Percentiles rank a stretch among this genome's conserved stretches.
Conservation (phyloP, 768 basidiomycete genomes). For the Russula compacta region DNA sequence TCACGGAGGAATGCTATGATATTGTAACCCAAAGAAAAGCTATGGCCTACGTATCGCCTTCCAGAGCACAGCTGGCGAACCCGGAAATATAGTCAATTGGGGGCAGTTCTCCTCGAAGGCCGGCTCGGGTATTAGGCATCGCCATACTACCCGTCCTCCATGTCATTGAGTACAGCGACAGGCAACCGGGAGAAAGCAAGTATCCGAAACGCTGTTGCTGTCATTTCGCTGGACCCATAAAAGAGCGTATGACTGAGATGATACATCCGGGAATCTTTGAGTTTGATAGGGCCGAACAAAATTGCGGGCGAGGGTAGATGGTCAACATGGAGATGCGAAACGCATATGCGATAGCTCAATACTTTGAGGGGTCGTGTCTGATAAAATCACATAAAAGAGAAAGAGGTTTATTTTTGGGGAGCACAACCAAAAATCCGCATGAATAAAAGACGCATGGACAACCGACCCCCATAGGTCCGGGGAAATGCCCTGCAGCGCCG, state of each 20-base stretch:
- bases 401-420: background rate
- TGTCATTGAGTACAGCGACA: background rate
- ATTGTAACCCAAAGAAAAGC: background rate
- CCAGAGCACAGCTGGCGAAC: background rate
- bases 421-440: background rate
- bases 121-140: background rate
- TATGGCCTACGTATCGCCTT: background rate
- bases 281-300: too few species aligned
- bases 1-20: background rate
- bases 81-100: background rate
- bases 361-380: background rate
- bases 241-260: background rate
- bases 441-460: constrained; percentile 9
- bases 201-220: background rate
- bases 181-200: background rate
- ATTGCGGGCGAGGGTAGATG: too few species aligned
- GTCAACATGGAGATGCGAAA: background rate
- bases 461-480: constrained; percentile 13
- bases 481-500: constrained; percentile 3
- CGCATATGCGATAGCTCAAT: background rate
- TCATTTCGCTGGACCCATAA: background rate
- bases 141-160: background rate
- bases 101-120: background rate
- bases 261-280: too few species aligned
- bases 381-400: background rate